Conservation (phyloP, 202 grass and related monocot species). For the Schoenoplectus tabernaemontani region DNA sequence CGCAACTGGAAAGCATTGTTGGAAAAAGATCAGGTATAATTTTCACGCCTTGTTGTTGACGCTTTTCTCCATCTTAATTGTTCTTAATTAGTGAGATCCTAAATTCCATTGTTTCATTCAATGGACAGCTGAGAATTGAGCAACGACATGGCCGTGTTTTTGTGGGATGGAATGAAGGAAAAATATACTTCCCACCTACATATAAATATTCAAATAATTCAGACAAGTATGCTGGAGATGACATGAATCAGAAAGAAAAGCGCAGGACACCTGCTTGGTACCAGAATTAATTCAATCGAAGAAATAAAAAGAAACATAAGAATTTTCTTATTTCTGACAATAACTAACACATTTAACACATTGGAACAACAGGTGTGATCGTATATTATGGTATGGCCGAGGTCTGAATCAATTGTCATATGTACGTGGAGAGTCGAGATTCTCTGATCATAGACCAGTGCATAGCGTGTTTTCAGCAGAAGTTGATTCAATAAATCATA, state of each 20-base stretch:
- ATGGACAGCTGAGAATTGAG: slow-evolving; percentile 67
- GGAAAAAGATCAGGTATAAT: slow-evolving; percentile 96
- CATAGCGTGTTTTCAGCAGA: slow-evolving; percentile 74
- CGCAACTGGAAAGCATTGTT: slow-evolving; percentile 96
- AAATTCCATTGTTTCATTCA: background rate
- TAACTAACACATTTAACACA: slow-evolving; percentile 4
- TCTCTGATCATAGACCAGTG: slow-evolving; percentile 84
- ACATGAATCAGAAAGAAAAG: slow-evolving; percentile 88
- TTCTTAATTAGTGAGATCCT: background rate
- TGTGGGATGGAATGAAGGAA: slow-evolving; percentile 80
- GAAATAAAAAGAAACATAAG: background rate
- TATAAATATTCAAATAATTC: slow-evolving; percentile 99
- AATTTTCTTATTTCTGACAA: background rate
- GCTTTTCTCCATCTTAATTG: background rate
- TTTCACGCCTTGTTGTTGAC: background rate
- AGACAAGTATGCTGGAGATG: slow-evolving; percentile 82
- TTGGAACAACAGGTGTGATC: slow-evolving; percentile 61
- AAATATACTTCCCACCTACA: slow-evolving; percentile 95
- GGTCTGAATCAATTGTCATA: slow-evolving; percentile 79
- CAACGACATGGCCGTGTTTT: slow-evolving; percentile 82
- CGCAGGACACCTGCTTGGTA: slow-evolving; percentile 95
- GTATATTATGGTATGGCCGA: slow-evolving; percentile 81
- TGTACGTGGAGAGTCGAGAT: slow-evolving; percentile 73
- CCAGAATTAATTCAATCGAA: slow-evolving; percentile 2
- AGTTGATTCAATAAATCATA: slow-evolving; percentile 83